phyloP scores from a whole-genome alignment of 176 grass and related monocot genomes.

The Carex scoparia region DNA sequence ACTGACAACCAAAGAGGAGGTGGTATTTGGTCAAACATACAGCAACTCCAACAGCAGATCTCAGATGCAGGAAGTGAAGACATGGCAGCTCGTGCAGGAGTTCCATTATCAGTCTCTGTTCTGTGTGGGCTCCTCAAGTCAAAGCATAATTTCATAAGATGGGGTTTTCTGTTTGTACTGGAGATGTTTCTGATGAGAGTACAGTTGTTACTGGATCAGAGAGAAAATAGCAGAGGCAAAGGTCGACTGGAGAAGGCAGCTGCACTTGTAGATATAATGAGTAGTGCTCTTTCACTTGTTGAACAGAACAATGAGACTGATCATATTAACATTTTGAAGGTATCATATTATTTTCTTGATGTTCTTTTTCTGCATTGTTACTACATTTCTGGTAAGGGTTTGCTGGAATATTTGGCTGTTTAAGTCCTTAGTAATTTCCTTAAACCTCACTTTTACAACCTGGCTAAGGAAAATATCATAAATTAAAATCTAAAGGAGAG shows the following conservation, averaged over 20 bases:
- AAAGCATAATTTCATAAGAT: slow-evolving; percentile 93
- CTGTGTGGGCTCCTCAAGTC: slow-evolving; percentile 93
- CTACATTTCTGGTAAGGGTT: not conserved
- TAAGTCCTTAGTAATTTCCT: not conserved
- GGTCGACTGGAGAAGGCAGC: slow-evolving; percentile 72
- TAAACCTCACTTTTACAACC: not conserved
- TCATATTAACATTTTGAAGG: slow-evolving; percentile 99
- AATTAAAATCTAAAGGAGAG: not conserved
- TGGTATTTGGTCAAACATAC: slow-evolving; percentile 79
- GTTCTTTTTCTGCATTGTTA: not conserved
- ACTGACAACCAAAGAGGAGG: slow-evolving; percentile 49
- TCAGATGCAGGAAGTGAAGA: slow-evolving; percentile 76
- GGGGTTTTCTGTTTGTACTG: slow-evolving; percentile 86
- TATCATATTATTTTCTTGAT: slow-evolving; percentile 26
- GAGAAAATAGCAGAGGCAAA: slow-evolving; percentile 28
- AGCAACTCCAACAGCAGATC: slow-evolving; percentile 78
- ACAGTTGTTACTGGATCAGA: slow-evolving; percentile 97
- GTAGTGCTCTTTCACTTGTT: slow-evolving; percentile 70
- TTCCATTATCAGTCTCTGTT: slow-evolving; percentile 78
- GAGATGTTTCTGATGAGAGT: slow-evolving; percentile 93
- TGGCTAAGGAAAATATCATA: slow-evolving; percentile 2
- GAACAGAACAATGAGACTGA: slow-evolving; percentile 92
- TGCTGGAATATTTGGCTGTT: not conserved
- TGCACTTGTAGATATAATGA: slow-evolving; percentile 93
- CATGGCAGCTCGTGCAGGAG: slow-evolving; percentile 46